Conservation (phyloP, 1,139 yeast species). For the Scheffersomyces cryptocercus region DNA sequence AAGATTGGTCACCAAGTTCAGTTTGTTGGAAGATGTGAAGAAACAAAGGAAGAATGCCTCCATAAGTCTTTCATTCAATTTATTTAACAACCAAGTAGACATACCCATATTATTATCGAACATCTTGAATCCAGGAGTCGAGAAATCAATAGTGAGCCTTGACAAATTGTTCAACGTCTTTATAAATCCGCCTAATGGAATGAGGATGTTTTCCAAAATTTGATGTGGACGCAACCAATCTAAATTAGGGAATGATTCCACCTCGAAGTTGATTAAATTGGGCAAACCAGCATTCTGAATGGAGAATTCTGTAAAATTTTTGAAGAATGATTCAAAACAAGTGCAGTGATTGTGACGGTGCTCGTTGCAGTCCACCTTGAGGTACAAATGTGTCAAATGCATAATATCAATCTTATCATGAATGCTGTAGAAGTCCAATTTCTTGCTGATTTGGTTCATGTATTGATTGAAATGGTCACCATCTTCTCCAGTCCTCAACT, state of each 20-base stretch:
- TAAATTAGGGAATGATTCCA: conserved; percentile 36
- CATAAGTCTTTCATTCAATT: conserved; percentile 36
- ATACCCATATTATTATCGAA: conserved; percentile 34
- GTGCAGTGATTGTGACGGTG: conserved; percentile 25
- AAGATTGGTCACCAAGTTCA: conserved; percentile 13
- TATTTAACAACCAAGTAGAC: conserved; percentile 31
- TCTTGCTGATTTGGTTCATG: conserved; percentile 19
- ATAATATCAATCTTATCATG: conserved; percentile 28
- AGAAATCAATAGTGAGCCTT: conserved; percentile 33
- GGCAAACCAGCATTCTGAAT: conserved; percentile 29
- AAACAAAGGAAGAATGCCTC: conserved; percentile 38
- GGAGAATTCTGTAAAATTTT: conserved; percentile 26
- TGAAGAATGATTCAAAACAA: conserved; percentile 35
- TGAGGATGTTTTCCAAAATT: conserved; percentile 30
- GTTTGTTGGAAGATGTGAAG: conserved; percentile 10
- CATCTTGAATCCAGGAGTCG: conserved; percentile 44
- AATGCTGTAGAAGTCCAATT: conserved; percentile 22
- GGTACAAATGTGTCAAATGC: conserved; percentile 23
- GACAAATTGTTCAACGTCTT: conserved; percentile 23
- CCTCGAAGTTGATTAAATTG: conserved; percentile 29
- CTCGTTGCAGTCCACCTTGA: conserved; percentile 37
- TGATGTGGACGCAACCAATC: conserved; percentile 45
- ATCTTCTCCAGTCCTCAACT: conserved; percentile 1
- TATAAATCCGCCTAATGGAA: conserved; percentile 35
- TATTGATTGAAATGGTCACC: conserved; percentile 10